Evolutionary conservation across 2,329 filamentous ascomycete genomes (phyloP).

Genomic region (Paecilomyces niveus): DNA sequence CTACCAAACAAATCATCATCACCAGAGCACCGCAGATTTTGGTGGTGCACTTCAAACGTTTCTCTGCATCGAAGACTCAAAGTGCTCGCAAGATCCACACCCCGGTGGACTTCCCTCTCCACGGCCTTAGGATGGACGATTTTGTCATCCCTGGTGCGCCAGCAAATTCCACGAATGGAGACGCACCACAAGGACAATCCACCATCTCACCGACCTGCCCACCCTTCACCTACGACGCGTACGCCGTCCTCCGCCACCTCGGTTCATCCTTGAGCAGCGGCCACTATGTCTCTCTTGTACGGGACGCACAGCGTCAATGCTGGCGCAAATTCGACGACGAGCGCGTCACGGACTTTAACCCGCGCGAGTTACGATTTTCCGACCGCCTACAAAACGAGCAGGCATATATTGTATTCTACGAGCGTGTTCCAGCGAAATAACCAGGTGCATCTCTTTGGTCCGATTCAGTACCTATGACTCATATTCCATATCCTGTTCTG

Average conservation of each 20-base stretch:
- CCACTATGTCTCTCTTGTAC: slow-evolving; percentile 71
- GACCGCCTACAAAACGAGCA: slow-evolving; percentile 54
- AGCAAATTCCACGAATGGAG: slow-evolving; percentile 17
- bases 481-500: not conserved
- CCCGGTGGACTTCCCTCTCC: slow-evolving; percentile 68
- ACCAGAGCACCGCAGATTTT: slow-evolving; percentile 74
- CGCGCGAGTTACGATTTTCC: slow-evolving; percentile 40
- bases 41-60: slow-evolving; percentile 69
- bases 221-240: slow-evolving; percentile 74
- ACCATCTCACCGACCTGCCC: slow-evolving; percentile 38
- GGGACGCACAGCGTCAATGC: slow-evolving; percentile 49
- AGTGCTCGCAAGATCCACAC: slow-evolving; percentile 62
- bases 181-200: slow-evolving; percentile 49
- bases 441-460: slow-evolving; percentile 6
- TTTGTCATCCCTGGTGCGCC: slow-evolving; percentile 49
- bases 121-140: slow-evolving; percentile 57
- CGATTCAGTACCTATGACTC: not conserved
- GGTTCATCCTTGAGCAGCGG: slow-evolving; percentile 63
- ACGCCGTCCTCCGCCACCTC: slow-evolving; percentile 73
- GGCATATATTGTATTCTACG: slow-evolving; percentile 61
- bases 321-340: slow-evolving; percentile 59
- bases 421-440: slow-evolving; percentile 40
- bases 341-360: slow-evolving; percentile 49
- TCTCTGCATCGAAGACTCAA: slow-evolving; percentile 50
- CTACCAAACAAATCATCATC: slow-evolving; percentile 64